These are phyloP conservation scores for Aspergillus arachidicola DNA, from an alignment of 2,329 filamentous ascomycete species.

Conservation along the genomic window DNA sequence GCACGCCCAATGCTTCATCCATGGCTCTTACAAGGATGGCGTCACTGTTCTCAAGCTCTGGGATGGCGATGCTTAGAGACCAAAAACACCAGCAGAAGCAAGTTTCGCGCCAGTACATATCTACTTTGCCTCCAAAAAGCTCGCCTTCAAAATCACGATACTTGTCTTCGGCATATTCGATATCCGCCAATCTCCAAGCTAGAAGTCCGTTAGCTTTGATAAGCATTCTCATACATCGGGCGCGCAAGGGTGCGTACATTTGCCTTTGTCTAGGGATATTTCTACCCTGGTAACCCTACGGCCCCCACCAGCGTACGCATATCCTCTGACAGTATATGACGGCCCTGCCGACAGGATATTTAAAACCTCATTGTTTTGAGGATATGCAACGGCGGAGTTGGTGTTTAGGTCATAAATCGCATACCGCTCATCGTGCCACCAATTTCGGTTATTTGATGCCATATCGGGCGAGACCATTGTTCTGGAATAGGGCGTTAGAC, in stretches of 20 bases:
- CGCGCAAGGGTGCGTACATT: conserved; percentile 42
- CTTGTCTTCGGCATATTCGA: conserved; percentile 82
- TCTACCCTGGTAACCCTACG: conserved; percentile 80
- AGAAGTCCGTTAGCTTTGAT: conserved; percentile 13
- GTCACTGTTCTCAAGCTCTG: conserved; percentile 63
- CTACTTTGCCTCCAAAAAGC: conserved; percentile 74
- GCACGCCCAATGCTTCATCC: conserved; percentile 85
- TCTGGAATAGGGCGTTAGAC: conserved; percentile 30
- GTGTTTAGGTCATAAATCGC: conserved; percentile 90
- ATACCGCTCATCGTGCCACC: conserved; percentile 88
- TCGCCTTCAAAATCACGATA: conserved; percentile 69
- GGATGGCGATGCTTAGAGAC: conserved; percentile 68
- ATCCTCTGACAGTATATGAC: conserved; percentile 71
- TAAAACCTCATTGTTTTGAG: conserved; percentile 74
- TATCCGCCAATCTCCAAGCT: conserved; percentile 73
- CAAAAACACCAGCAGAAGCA: conserved; percentile 95
- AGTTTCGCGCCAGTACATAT: conserved; percentile 79
- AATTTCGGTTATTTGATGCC: conserved; percentile 70
- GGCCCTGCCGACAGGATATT: conserved; percentile 50
- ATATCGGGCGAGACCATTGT: conserved; percentile 83
- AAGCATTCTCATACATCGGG: neutral
- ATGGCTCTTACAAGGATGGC: conserved; percentile 83
- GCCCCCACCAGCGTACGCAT: conserved; percentile 89
- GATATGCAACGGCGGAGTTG: conserved; percentile 80
- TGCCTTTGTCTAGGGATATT: conserved; percentile 79